Conservation (phyloP, 2,329 filamentous ascomycete species). For the Colletotrichum caudatum region DNA sequence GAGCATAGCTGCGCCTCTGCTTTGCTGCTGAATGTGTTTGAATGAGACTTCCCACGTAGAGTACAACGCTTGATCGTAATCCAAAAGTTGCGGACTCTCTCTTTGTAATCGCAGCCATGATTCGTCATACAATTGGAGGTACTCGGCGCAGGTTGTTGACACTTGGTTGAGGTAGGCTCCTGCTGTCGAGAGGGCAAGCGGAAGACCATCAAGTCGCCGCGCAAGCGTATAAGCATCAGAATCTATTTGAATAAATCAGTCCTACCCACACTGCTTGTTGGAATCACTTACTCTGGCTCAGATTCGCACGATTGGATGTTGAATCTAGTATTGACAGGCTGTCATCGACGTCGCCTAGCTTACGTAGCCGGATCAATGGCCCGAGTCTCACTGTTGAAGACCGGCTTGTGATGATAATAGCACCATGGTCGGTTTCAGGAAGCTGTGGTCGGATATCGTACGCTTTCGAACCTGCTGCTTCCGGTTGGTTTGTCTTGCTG, state of each 20-base stretch:
- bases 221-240: slow-evolving; percentile 48
- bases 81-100: slow-evolving; percentile 46
- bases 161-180: slow-evolving; percentile 57
- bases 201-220: slow-evolving; percentile 56
- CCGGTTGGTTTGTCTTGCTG: slow-evolving; percentile 16
- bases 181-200: slow-evolving; percentile 60
- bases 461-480: slow-evolving; percentile 19
- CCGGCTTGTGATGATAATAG: slow-evolving; percentile 57
- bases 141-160: slow-evolving; percentile 52
- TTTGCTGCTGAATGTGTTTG: slow-evolving; percentile 50
- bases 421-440: slow-evolving; percentile 52
- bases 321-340: slow-evolving; percentile 49
- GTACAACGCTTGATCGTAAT: slow-evolving; percentile 51
- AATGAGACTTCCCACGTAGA: slow-evolving; percentile 57
- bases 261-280: background rate
- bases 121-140: slow-evolving; percentile 54
- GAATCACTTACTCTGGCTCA: slow-evolving; percentile 46
- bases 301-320: slow-evolving; percentile 45
- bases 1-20: slow-evolving; percentile 48
- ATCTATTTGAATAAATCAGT: slow-evolving; percentile 44
- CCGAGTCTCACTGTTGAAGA: slow-evolving; percentile 51
- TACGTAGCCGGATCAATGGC: slow-evolving; percentile 48
- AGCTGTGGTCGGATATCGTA: slow-evolving; percentile 51
- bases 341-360: slow-evolving; percentile 49
- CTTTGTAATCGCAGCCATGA: slow-evolving; percentile 54